phyloP scores from a whole-genome alignment of 2,329 filamentous ascomycete species.

The Colletotrichum navitas region DNA sequence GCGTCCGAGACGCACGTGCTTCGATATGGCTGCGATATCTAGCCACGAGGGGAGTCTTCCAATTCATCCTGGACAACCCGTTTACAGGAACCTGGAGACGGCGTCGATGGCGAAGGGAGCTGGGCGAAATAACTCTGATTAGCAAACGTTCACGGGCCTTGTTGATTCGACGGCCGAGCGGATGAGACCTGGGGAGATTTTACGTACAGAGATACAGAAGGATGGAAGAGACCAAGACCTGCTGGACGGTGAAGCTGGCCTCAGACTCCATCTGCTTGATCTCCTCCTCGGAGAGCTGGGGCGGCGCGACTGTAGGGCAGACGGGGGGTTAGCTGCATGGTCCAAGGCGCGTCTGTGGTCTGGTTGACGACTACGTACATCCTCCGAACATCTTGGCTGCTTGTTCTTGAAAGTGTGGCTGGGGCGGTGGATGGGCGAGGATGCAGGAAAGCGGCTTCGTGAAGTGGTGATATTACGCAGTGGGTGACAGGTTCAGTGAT shows the following conservation, averaged over 20 bases:
- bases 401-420: neutral
- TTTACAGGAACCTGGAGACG: slow-evolving; percentile 59
- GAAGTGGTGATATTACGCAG: slow-evolving; percentile 9
- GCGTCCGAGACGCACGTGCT: neutral
- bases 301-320: slow-evolving; percentile 69
- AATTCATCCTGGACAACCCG: neutral
- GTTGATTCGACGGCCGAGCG: neutral
- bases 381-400: slow-evolving; percentile 72
- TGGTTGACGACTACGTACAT: slow-evolving; percentile 58
- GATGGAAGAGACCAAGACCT: slow-evolving; percentile 73
- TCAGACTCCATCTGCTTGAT: slow-evolving; percentile 76
- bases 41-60: neutral
- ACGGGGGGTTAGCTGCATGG: neutral
- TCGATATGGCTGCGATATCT: neutral
- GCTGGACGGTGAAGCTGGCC: slow-evolving; percentile 76
- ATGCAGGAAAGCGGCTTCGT: slow-evolving; percentile 7
- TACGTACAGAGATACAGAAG: slow-evolving; percentile 82
- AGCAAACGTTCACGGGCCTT: neutral
- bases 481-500: slow-evolving; percentile 27
- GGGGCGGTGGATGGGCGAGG: neutral
- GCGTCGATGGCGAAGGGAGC: slow-evolving; percentile 71
- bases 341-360: too few species aligned
- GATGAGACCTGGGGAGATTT: too few species aligned
- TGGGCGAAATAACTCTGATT: slow-evolving; percentile 46
- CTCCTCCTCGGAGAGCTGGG: slow-evolving; percentile 77